phyloP scores from a whole-genome alignment of 176 grass and related monocot species.

The Avena eriantha region DNA sequence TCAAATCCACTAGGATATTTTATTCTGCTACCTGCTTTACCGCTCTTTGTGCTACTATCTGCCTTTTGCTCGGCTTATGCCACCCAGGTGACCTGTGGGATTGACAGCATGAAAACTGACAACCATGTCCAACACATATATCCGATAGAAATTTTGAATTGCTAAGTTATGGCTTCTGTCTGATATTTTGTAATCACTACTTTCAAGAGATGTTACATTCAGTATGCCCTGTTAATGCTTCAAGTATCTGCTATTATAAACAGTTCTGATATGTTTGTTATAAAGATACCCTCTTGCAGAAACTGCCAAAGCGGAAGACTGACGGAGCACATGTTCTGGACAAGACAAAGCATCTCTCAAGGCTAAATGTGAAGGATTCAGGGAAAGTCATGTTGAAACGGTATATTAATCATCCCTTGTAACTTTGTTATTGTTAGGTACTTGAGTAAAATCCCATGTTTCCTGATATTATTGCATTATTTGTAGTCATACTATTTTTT shows the following conservation, averaged over 20 bases:
- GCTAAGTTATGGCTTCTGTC: neutral
- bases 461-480: neutral
- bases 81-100: neutral
- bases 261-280: constrained; percentile 68
- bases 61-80: neutral
- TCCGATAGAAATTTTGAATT: neutral
- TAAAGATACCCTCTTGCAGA: constrained; percentile 99
- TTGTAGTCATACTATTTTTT: neutral
- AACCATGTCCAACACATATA: neutral
- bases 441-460: neutral
- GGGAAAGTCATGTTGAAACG: constrained; percentile 96
- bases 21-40: neutral
- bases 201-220: constrained; percentile 3
- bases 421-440: constrained; percentile 7
- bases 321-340: constrained; percentile 94
- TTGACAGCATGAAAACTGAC: neutral
- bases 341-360: constrained; percentile 88
- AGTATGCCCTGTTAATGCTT: constrained; percentile 11
- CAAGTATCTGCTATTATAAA: neutral
- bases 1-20: neutral
- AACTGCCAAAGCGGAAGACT: constrained; percentile 95
- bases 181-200: neutral
- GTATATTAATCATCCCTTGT: constrained; percentile 44
- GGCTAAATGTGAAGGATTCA: constrained; percentile 87
- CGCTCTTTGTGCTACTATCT: neutral